Evolutionary conservation across 768 basidiomycete species (phyloP).

Genomic region (Mycena amicta): DNA sequence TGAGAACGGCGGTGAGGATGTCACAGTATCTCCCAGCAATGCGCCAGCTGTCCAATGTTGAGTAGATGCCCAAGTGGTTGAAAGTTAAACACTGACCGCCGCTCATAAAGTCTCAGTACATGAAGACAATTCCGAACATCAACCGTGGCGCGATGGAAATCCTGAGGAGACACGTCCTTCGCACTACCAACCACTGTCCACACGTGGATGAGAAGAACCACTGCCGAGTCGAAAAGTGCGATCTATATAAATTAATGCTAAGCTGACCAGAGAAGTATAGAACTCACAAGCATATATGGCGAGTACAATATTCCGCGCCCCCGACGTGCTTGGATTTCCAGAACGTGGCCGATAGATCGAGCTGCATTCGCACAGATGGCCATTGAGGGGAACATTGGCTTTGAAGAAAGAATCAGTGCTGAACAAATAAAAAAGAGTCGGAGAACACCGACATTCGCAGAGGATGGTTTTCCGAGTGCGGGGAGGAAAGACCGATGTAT

Average conservation of each 20-base stretch:
- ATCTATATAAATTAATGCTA: conserved; percentile 18
- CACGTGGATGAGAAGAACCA: conserved; percentile 45
- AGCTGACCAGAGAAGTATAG: background rate
- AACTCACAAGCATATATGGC: conserved; percentile 13
- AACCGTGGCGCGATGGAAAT: background rate
- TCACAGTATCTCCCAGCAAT: background rate
- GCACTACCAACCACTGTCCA: conserved; percentile 25
- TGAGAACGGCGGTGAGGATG: conserved; percentile 1
- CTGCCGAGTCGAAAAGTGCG: conserved; percentile 35
- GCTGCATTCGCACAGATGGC: conserved; percentile 48
- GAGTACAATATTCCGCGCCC: conserved; percentile 28
- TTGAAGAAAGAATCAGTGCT: background rate
- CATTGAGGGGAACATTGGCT: conserved; percentile 36
- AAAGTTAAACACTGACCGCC: background rate
- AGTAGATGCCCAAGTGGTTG: background rate
- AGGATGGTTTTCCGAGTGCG: conserved; percentile 10
- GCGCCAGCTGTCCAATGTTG: background rate
- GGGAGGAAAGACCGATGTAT: conserved; percentile 51
- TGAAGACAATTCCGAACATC: background rate
- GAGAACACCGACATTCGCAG: background rate
- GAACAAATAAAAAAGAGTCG: background rate
- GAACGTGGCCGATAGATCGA: conserved; percentile 41
- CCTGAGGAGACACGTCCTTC: background rate
- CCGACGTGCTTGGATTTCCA: conserved; percentile 21
- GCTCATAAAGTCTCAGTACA: background rate